Evolutionary conservation across 352 stramenopile species (phyloP).

Genomic region (Phytophthora hybrid): DNA sequence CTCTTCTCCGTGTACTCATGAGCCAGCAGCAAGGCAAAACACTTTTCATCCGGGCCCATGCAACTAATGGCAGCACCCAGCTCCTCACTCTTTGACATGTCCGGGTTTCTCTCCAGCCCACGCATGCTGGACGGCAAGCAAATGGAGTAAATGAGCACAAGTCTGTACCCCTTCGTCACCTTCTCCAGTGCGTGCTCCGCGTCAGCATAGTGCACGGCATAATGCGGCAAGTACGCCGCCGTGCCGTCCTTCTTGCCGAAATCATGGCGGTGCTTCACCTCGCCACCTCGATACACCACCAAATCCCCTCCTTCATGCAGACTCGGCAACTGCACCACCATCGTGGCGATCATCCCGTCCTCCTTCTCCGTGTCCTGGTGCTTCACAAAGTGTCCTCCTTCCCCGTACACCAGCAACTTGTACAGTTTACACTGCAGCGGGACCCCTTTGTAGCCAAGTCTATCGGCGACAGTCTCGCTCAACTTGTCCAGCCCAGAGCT

Average conservation of each 20-base stretch:
- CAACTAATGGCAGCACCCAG: slow-evolving; percentile 29
- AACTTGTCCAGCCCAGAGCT: slow-evolving; percentile 8
- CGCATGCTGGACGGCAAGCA: slow-evolving; percentile 24
- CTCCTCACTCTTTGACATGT: slow-evolving; percentile 4
- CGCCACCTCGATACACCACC: slow-evolving; percentile 18
- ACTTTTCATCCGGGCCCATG: slow-evolving; percentile 48
- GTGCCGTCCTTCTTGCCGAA: slow-evolving; percentile 30
- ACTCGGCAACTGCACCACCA: slow-evolving; percentile 48
- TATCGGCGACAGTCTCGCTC: slow-evolving; percentile 10
- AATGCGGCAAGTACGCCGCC: slow-evolving; percentile 21
- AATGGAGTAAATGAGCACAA: slow-evolving; percentile 38
- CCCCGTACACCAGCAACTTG: slow-evolving; percentile 55
- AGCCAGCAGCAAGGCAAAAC: slow-evolving; percentile 21
- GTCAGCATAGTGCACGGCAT: slow-evolving; percentile 37
- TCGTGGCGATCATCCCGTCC: slow-evolving; percentile 57
- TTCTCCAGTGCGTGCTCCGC: slow-evolving; percentile 37
- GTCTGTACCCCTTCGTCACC: slow-evolving; percentile 28
- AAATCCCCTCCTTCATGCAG: slow-evolving; percentile 33
- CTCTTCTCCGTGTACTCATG: slow-evolving; percentile 34
- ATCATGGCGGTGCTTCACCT: slow-evolving; percentile 21
- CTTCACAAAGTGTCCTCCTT: slow-evolving; percentile 48
- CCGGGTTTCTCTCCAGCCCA: neutral
- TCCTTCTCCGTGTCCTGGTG: slow-evolving; percentile 69
- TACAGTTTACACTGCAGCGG: slow-evolving; percentile 29
- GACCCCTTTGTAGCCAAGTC: slow-evolving; percentile 22